Percentiles rank a stretch among this genome's conserved stretches.
phyloP scores from a whole-genome alignment of 2,329 filamentous ascomycete species.

The Aureobasidium subglaciale region DNA sequence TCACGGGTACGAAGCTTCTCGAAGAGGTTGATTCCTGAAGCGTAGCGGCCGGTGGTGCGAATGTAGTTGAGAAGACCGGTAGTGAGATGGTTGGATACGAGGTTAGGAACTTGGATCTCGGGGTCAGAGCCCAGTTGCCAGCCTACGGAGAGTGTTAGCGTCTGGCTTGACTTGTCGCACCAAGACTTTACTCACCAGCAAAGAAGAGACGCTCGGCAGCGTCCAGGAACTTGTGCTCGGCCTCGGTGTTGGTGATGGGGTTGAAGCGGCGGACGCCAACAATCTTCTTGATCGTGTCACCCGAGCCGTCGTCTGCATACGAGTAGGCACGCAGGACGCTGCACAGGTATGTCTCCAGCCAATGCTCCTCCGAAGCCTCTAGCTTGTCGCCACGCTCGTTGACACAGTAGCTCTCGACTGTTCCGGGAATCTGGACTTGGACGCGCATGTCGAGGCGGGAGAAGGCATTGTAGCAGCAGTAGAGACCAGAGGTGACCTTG shows the following conservation, averaged over 20 bases:
- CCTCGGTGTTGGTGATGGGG: conserved; percentile 95
- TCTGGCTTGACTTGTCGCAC: too few species aligned
- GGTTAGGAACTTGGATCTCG: conserved; percentile 93
- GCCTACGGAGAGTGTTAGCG: conserved; percentile 44
- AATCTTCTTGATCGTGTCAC: conserved; percentile 91
- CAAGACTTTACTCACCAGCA: conserved; percentile 65
- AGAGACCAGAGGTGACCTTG: conserved; percentile 89
- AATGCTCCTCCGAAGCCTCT: conserved; percentile 85
- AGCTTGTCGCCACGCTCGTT: conserved; percentile 94
- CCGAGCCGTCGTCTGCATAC: conserved; percentile 91
- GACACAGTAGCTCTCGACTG: conserved; percentile 93
- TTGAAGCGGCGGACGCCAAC: conserved; percentile 97
- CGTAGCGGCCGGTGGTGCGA: conserved; percentile 85
- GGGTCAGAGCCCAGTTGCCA: conserved; percentile 96
- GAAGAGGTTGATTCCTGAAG: conserved; percentile 94
- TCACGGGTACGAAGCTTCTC: conserved; percentile 89
- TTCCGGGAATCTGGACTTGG: conserved; percentile 92
- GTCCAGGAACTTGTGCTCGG: conserved; percentile 90
- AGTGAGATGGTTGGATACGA: conserved; percentile 91
- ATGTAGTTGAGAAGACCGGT: conserved; percentile 93
- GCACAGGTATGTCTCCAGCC: conserved; percentile 96
- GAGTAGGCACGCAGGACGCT: conserved; percentile 90
- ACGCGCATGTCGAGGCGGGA: conserved; percentile 97
- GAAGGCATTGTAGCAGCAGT: conserved; percentile 99
- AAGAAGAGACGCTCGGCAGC: conserved; percentile 95